Percentiles rank a stretch among this genome's conserved stretches.
These are phyloP conservation scores for Mycena albidolilacea DNA, from an alignment of 768 basidiomycete species.

Conservation along the genomic window DNA sequence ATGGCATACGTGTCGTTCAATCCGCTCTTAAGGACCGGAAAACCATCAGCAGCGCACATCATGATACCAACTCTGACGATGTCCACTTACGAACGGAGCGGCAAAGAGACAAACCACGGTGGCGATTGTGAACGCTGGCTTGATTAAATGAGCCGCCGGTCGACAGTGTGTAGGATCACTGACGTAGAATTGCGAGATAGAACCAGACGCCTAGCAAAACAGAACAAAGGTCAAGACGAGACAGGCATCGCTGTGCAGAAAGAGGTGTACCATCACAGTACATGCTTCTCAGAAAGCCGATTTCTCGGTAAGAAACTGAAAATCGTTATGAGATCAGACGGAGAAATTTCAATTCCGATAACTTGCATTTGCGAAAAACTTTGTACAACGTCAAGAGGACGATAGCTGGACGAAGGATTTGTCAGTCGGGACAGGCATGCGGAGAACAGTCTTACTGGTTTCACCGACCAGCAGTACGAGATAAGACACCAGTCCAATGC, in stretches of 20 bases:
- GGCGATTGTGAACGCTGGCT: not conserved
- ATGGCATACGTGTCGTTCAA: constrained; percentile 7
- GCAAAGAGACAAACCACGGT: constrained; percentile 6
- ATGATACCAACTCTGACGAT: not conserved
- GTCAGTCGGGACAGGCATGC: not conserved
- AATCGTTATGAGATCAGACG: not conserved
- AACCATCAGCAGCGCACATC: not conserved
- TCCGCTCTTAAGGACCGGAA: not conserved
- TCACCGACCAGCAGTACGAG: constrained; percentile 18
- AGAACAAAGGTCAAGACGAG: not conserved
- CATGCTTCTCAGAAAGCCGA: constrained; percentile 6
- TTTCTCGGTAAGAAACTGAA: not conserved
- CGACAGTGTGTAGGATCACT: not conserved
- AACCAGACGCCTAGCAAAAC: constrained; percentile 28
- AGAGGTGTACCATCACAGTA: constrained; percentile 22
- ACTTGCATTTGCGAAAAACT: constrained; percentile 26
- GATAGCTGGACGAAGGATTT: constrained; percentile 5
- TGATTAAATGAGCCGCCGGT: not conserved
- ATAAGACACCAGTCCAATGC: constrained; percentile 28
- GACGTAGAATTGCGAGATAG: constrained; percentile 32
- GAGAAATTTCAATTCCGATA: not conserved
- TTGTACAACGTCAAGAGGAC: constrained; percentile 30
- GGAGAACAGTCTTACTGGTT: constrained; percentile 1
- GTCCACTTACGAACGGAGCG: constrained; percentile 9
- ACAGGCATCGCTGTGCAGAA: not conserved